These are phyloP conservation scores for Wallacemonas sp. DNA, from an alignment of 208 protist species.

Conservation along the genomic window DNA sequence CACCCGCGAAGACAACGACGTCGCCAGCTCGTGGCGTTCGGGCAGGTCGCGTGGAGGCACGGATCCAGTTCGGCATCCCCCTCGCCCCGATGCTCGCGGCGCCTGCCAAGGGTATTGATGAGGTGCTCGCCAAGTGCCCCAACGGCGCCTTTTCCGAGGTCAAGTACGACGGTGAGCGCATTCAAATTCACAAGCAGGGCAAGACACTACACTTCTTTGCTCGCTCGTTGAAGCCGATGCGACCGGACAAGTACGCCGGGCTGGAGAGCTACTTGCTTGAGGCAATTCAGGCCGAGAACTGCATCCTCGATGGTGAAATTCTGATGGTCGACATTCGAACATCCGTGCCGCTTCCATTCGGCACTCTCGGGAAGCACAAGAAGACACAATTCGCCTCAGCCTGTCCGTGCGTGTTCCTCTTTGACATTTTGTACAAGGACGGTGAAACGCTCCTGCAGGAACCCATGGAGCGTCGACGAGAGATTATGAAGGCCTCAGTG, in stretches of 20 bases:
- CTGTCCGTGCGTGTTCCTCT: conserved; percentile 72
- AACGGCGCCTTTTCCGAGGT: conserved; percentile 85
- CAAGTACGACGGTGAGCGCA: conserved; percentile 90
- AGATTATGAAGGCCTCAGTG: conserved; percentile 32
- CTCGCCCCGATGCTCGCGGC: conserved; percentile 59
- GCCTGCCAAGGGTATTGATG: conserved; percentile 31
- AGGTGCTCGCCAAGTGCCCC: conserved; percentile 60
- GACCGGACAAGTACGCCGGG: conserved; percentile 59
- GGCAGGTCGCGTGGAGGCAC: conserved; percentile 8
- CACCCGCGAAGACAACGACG: not conserved
- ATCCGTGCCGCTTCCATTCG: conserved; percentile 78
- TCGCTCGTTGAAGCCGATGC: conserved; percentile 74
- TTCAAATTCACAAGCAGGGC: conserved; percentile 83
- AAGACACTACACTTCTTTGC: conserved; percentile 64
- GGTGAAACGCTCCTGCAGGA: conserved; percentile 39
- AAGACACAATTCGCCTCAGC: conserved; percentile 66
- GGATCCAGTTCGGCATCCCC: conserved; percentile 39
- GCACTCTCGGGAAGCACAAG: conserved; percentile 79
- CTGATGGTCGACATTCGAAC: conserved; percentile 76
- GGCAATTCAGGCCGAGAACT: conserved; percentile 43
- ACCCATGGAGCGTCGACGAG: conserved; percentile 41
- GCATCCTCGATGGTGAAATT: conserved; percentile 90
- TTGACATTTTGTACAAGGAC: conserved; percentile 86
- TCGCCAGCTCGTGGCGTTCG: conserved; percentile 9
- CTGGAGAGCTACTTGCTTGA: conserved; percentile 50